Percentiles rank a stretch among this genome's conserved stretches.
Evolutionary conservation across 257 asterid genomes (phyloP).

Genomic region (Lithospermum erythrorhizon): DNA sequence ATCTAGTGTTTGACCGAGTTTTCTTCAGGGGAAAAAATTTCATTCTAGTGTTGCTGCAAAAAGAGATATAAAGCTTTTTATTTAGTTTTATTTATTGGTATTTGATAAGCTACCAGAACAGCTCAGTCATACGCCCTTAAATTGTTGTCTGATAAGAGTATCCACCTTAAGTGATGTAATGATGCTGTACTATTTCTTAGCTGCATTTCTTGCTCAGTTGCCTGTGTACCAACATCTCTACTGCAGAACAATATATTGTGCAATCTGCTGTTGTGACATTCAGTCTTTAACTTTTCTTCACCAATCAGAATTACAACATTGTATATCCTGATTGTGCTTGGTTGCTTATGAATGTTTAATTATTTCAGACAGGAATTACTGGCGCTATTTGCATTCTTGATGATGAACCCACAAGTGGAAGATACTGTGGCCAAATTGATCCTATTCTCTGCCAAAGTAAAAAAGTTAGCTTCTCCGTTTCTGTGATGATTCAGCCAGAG

Average conservation of each 20-base stretch:
- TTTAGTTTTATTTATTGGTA: background rate
- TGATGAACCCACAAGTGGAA: conserved; percentile 96
- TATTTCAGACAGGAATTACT: conserved; percentile 71
- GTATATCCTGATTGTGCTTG: conserved; percentile 3
- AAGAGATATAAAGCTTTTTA: background rate
- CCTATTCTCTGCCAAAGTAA: conserved; percentile 64
- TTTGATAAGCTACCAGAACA: too few relatives aligned
- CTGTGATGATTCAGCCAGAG: conserved; percentile 96
- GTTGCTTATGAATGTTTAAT: conserved; percentile 5
- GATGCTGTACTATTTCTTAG: too few relatives aligned
- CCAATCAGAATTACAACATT: background rate
- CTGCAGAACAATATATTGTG: too few relatives aligned
- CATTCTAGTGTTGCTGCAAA: background rate
- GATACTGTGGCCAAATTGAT: conserved; percentile 88
- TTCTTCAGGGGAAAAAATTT: background rate
- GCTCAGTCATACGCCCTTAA: too few relatives aligned
- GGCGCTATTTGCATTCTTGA: conserved; percentile 97
- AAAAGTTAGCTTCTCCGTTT: conserved; percentile 67
- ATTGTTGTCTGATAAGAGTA: too few relatives aligned
- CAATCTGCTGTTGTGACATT: too few relatives aligned
- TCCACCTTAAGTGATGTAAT: too few relatives aligned
- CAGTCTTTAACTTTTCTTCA: background rate
- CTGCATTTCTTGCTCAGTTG: too few relatives aligned
- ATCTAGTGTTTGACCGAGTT: background rate
- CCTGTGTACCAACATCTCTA: too few relatives aligned